Percentiles rank a stretch among this genome's conserved stretches.
Evolutionary conservation across 345 rosid genomes (phyloP).

Genomic region (Psidium guajava): DNA sequence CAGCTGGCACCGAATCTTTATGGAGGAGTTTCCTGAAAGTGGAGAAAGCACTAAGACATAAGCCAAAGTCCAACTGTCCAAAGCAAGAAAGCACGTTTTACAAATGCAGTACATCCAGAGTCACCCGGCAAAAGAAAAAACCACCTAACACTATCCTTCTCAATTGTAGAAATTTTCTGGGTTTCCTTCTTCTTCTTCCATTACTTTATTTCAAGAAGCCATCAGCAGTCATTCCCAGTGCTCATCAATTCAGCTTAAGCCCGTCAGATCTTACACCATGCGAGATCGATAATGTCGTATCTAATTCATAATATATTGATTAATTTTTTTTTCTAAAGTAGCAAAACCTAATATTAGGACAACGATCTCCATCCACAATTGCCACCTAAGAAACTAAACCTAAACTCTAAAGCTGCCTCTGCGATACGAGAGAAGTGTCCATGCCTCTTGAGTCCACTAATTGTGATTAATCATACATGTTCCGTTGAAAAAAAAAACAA

Average conservation of each 20-base stretch:
- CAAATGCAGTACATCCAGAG: background rate
- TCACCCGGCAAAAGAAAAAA: background rate
- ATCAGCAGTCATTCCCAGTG: background rate
- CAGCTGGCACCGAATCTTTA: conserved; percentile 56
- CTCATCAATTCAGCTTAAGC: background rate
- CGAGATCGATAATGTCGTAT: background rate
- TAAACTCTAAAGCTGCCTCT: no score
- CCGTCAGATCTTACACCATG: background rate
- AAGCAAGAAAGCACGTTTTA: background rate
- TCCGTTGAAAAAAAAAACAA: no score
- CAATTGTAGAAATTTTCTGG: background rate
- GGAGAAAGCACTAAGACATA: background rate
- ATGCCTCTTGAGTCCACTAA: no score
- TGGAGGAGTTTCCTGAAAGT: conserved; percentile 82
- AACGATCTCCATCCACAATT: background rate
- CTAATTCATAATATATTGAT: background rate
- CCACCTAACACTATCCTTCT: background rate
- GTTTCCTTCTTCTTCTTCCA: no score
- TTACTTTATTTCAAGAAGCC: background rate
- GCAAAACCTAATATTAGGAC: background rate
- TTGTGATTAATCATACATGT: no score
- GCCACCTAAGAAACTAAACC: background rate
- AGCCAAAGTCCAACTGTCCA: background rate
- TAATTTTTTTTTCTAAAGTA: background rate
- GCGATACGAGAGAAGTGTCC: no score